Evolutionary conservation across 495 filamentous ascomycete genomes (phyloP).

Genomic region (Xylaria sp.): DNA sequence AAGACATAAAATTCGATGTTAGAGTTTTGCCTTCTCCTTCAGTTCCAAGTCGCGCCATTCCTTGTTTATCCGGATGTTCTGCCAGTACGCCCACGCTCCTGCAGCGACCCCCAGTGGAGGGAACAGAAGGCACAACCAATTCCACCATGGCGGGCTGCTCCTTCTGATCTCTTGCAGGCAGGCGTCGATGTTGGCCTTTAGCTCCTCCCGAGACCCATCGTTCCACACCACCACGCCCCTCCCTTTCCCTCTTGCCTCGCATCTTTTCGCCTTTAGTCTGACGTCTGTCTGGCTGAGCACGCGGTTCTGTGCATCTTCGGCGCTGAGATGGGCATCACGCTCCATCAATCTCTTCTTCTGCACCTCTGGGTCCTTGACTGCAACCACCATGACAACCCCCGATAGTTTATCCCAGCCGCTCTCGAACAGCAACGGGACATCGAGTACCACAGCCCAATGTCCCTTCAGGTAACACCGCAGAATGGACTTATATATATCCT

Average conservation of each 20-base stretch:
- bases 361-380: slow-evolving; percentile 71
- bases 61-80: slow-evolving; percentile 70
- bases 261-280: slow-evolving; percentile 76
- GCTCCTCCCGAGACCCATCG: slow-evolving; percentile 72
- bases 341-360: slow-evolving; percentile 80
- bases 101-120: slow-evolving; percentile 73
- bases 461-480: slow-evolving; percentile 71
- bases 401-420: slow-evolving; percentile 78
- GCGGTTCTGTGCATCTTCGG: slow-evolving; percentile 81
- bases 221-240: slow-evolving; percentile 85
- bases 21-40: slow-evolving; percentile 74
- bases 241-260: slow-evolving; percentile 64
- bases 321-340: slow-evolving; percentile 73
- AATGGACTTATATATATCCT: slow-evolving; percentile 74
- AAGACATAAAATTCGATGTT: slow-evolving; percentile 21
- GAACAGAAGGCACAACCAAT: slow-evolving; percentile 70
- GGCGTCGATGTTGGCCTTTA: slow-evolving; percentile 67
- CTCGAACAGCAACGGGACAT: slow-evolving; percentile 93
- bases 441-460: slow-evolving; percentile 86
- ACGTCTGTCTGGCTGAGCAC: slow-evolving; percentile 86
- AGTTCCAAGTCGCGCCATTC: slow-evolving; percentile 71
- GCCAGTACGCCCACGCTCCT: slow-evolving; percentile 70
- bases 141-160: slow-evolving; percentile 81
- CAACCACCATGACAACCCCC: slow-evolving; percentile 84
- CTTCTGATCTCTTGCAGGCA: slow-evolving; percentile 67